Percentiles rank a stretch among this genome's conserved stretches.
Evolutionary conservation across 164 flowering plant species (phyloP).

Genomic region (Macadamia integrifolia): DNA sequence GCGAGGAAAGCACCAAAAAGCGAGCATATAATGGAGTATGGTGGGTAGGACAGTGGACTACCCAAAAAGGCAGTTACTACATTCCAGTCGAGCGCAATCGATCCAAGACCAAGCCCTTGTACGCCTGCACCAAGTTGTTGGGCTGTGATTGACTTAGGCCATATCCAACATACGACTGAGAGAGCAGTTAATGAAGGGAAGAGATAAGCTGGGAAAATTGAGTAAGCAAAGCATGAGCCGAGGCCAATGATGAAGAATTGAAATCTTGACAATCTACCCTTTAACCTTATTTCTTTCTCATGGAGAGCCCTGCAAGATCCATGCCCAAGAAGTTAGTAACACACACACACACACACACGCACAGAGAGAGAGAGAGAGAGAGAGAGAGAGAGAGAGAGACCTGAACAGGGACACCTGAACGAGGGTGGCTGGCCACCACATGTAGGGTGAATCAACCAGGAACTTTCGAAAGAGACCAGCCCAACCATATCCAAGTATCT

Average conservation of each 20-base stretch:
- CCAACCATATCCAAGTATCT: neutral
- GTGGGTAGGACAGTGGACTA: constrained; percentile 53
- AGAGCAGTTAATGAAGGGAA: constrained; percentile 42
- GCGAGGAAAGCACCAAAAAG: constrained; percentile 45
- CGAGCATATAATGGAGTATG: constrained; percentile 45
- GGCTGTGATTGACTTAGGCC: constrained; percentile 43
- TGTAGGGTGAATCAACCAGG: constrained; percentile 42
- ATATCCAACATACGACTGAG: constrained; percentile 56
- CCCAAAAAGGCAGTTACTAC: constrained; percentile 41
- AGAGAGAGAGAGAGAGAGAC: constrained; percentile 32
- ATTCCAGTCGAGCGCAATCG: constrained; percentile 58
- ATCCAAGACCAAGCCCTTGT: constrained; percentile 55
- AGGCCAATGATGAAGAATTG: constrained; percentile 52
- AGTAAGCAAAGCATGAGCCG: constrained; percentile 47
- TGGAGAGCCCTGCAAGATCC: constrained; percentile 42
- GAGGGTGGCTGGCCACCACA: constrained; percentile 37
- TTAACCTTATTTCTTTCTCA: constrained; percentile 36
- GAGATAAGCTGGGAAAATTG: constrained; percentile 45
- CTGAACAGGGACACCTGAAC: neutral
- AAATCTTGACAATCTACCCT: constrained; percentile 21
- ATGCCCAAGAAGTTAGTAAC: neutral
- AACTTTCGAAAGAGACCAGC: constrained; percentile 3
- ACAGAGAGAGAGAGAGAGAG: too few species aligned
- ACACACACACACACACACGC: neutral
- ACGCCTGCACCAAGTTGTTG: constrained; percentile 65